Percentiles rank a stretch among this genome's conserved stretches.
These are phyloP conservation scores for Fraxinus xanthoxyloides DNA, from an alignment of 305 asterid species.

Conservation along the genomic window DNA sequence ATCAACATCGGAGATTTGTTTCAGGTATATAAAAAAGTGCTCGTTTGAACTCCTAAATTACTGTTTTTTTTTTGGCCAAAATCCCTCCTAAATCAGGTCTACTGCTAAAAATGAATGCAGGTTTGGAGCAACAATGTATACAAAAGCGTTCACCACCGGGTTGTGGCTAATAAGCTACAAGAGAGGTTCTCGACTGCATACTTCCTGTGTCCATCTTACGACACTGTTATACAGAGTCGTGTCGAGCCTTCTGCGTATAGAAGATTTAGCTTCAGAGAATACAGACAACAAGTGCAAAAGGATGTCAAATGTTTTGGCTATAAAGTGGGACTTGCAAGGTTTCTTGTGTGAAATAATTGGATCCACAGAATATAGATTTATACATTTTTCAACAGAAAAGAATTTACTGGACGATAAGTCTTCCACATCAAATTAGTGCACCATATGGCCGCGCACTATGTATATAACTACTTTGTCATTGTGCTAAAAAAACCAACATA, in stretches of 20 bases:
- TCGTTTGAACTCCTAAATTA: background rate
- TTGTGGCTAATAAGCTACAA: slow-evolving; percentile 38
- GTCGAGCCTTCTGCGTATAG: slow-evolving; percentile 37
- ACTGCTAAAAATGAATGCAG: slow-evolving; percentile 38
- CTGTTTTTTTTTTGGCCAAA: too few relatives aligned
- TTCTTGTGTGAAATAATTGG: slow-evolving; percentile 27
- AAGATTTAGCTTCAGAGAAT: slow-evolving; percentile 53
- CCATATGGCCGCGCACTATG: background rate
- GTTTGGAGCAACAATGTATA: slow-evolving; percentile 66
- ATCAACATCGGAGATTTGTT: slow-evolving; percentile 83
- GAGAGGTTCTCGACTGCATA: slow-evolving; percentile 67
- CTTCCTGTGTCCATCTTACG: slow-evolving; percentile 59
- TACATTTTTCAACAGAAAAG: background rate
- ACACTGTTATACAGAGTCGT: slow-evolving; percentile 38
- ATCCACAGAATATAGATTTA: too few relatives aligned
- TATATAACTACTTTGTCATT: background rate
- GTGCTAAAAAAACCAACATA: background rate
- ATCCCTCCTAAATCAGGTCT: too few relatives aligned
- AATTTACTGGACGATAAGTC: background rate
- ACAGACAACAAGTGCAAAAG: slow-evolving; percentile 38
- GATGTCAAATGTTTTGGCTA: slow-evolving; percentile 48
- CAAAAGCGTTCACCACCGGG: slow-evolving; percentile 63
- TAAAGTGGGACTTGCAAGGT: slow-evolving; percentile 61
- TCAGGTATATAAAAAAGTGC: slow-evolving; percentile 37
- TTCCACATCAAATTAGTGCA: background rate